Evolutionary conservation across 2,329 filamentous ascomycete species (phyloP), one percentile per base, ranked within the genome.

Genomic region (Sarocladium oryzae): DNA sequence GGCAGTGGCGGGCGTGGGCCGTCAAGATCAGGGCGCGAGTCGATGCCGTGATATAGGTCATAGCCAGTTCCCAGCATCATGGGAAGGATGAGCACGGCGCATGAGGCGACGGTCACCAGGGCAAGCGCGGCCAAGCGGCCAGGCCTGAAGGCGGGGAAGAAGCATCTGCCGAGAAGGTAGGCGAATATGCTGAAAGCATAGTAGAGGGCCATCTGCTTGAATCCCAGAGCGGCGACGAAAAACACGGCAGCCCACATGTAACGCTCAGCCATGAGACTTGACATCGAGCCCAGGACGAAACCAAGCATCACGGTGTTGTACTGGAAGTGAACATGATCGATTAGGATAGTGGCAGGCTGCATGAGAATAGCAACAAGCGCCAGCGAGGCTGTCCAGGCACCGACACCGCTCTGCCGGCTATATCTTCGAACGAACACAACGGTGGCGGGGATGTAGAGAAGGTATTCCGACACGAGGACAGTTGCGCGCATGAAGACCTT

Each of bases 221-320:
- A 99, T 5, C 89, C 89, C n/a, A 99, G 75, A 2, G 92, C 88
- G 15, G 81, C 82, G 6, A 99, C 93, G 60, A 99, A 99, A 72
- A 96, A 96, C 53, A 96, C 81, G 55, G 89, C 90, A 23, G 88
- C 82, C 90, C 92, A 96, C 55, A 95, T 79, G 60, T 85, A 85
- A 46, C 90, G 81, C 3, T 88, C 88, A 2, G 90, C 89, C 49
- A 96, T 69, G 70, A 97, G 86, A 66, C 88, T 93, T 37, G 92
- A 93, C 72, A 96, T 83, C 60, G 86, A 89, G 1, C 89, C 89
- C 26, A 95, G 74, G 9, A 93, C 83, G 45, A 97, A 81, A 2
- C 95, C 93, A 15, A 99, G 82, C 93, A 99, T 99, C 49, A 99
- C 91, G 0, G 91, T 95, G 66, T 99, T 99, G 70, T 96, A 99